These are phyloP conservation scores for Polytrichum commune DNA, from an alignment of 225 moss, liverwort and hornwort genomes.

Conservation along the genomic window DNA sequence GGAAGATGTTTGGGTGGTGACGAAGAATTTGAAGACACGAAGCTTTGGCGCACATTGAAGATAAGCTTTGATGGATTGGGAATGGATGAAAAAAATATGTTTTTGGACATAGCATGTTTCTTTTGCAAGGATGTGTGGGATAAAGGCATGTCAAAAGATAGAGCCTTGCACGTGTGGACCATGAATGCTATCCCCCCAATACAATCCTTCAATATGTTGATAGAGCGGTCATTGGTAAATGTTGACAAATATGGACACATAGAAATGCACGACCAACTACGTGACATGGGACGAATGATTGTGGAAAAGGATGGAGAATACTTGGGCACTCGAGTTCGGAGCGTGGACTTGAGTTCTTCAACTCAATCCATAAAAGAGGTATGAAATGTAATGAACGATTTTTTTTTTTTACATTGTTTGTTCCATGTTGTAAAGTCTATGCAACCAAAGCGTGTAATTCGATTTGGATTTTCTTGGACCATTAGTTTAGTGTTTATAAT, in stretches of 20 bases:
- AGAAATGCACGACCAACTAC: neutral
- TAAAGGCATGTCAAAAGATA: neutral
- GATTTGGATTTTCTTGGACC: too few relatives aligned
- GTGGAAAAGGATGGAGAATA: neutral
- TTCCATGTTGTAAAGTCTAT: too few relatives aligned
- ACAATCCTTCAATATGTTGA: neutral
- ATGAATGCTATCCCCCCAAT: neutral
- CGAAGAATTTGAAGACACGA: neutral
- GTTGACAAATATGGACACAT: neutral
- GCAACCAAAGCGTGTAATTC: too few relatives aligned
- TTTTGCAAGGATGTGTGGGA: neutral
- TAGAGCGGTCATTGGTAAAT: neutral
- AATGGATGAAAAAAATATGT: neutral
- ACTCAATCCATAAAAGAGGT: neutral
- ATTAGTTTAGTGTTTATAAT: too few relatives aligned
- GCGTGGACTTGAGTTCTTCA: neutral
- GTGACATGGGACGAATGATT: conserved; percentile 1
- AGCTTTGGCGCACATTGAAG: neutral
- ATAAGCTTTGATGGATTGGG: neutral
- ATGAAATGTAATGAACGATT: neutral
- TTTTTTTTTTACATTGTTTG: too few relatives aligned
- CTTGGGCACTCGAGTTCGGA: neutral
- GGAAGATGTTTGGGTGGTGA: neutral
- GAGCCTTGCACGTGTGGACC: neutral
- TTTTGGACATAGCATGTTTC: neutral